Conservation (phyloP, 2,329 filamentous ascomycete genomes). For the Cryphonectria naterciae region DNA sequence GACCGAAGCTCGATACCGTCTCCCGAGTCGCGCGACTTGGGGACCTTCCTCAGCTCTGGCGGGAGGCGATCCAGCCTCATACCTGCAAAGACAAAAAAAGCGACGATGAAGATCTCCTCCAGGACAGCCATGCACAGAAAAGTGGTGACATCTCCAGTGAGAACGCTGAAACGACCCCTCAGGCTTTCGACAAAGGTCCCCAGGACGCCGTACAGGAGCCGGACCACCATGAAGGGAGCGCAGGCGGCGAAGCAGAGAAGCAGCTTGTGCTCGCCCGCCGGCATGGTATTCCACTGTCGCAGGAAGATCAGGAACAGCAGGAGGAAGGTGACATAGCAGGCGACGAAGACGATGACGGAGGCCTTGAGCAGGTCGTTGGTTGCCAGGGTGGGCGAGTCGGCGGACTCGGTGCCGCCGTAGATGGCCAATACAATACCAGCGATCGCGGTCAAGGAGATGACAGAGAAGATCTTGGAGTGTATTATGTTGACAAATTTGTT, state of each 20-base stretch:
- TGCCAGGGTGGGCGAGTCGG: slow-evolving; percentile 11
- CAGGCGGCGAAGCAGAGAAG: slow-evolving; percentile 36
- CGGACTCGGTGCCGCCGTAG: slow-evolving; percentile 27
- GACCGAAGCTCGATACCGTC: too few relatives aligned
- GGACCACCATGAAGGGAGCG: slow-evolving; percentile 35
- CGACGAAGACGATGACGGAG: slow-evolving; percentile 21
- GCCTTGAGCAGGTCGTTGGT: slow-evolving; percentile 24
- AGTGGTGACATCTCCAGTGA: slow-evolving; percentile 34
- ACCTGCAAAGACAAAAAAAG: slow-evolving; percentile 30
- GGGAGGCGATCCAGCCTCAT: slow-evolving; percentile 2
- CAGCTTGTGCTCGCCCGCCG: slow-evolving; percentile 35
- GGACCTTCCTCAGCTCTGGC: too few relatives aligned
- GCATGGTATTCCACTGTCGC: slow-evolving; percentile 25
- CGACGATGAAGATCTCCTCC: slow-evolving; percentile 37
- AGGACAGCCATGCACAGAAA: slow-evolving; percentile 39
- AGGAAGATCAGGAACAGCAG: slow-evolving; percentile 30
- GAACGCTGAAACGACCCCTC: slow-evolving; percentile 19
- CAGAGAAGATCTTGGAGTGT: slow-evolving; percentile 29
- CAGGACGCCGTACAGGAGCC: slow-evolving; percentile 20
- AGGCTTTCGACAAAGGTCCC: too few relatives aligned
- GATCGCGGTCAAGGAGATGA: slow-evolving; percentile 22
- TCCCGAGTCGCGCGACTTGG: too few relatives aligned
- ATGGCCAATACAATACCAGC: slow-evolving; percentile 28
- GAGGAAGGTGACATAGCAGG: slow-evolving; percentile 31
- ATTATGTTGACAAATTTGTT: slow-evolving; percentile 31